Evolutionary conservation across 805 yeast genomes (phyloP).

Genomic region (Saccharomycopsis vini): DNA sequence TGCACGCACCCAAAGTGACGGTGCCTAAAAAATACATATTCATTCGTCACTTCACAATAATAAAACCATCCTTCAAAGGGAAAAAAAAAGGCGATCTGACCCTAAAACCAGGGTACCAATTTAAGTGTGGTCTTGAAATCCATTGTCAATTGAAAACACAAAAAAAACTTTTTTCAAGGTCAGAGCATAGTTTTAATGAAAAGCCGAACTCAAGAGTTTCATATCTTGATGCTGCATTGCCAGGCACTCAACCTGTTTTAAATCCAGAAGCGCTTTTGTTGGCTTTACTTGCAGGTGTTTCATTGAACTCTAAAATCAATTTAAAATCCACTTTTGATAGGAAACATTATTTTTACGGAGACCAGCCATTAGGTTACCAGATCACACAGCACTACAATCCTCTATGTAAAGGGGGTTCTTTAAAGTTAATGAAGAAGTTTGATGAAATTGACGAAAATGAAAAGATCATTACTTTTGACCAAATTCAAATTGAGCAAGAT

Average conservation of each 20-base stretch:
- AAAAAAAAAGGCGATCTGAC: too few relatives aligned
- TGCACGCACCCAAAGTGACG: too few relatives aligned
- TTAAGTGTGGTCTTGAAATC: constrained; percentile 86
- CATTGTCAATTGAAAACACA: constrained; percentile 80
- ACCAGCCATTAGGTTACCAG: constrained; percentile 94
- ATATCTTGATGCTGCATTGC: constrained; percentile 75
- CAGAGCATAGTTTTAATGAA: constrained; percentile 38
- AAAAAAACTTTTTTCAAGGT: constrained; percentile 66
- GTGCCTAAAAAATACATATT: too few relatives aligned
- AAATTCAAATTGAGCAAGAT: constrained; percentile 90
- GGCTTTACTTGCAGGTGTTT: constrained; percentile 66
- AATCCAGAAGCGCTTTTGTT: constrained; percentile 65
- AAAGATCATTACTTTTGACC: constrained; percentile 54
- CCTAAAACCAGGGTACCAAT: constrained; percentile 23
- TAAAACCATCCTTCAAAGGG: too few relatives aligned
- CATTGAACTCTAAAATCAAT: constrained; percentile 53
- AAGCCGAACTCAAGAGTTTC: constrained; percentile 66
- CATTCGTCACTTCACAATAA: too few relatives aligned
- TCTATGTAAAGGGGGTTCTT: constrained; percentile 56
- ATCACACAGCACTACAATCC: constrained; percentile 86
- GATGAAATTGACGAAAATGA: constrained; percentile 42
- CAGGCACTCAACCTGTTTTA: constrained; percentile 84
- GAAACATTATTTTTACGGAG: constrained; percentile 93
- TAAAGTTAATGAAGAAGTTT: constrained; percentile 38
- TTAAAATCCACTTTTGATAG: constrained; percentile 67